Evolutionary conservation across 345 rosid species (phyloP), one percentile per base, ranked within the genome.

Genomic region (Ailanthus altissimus): DNA sequence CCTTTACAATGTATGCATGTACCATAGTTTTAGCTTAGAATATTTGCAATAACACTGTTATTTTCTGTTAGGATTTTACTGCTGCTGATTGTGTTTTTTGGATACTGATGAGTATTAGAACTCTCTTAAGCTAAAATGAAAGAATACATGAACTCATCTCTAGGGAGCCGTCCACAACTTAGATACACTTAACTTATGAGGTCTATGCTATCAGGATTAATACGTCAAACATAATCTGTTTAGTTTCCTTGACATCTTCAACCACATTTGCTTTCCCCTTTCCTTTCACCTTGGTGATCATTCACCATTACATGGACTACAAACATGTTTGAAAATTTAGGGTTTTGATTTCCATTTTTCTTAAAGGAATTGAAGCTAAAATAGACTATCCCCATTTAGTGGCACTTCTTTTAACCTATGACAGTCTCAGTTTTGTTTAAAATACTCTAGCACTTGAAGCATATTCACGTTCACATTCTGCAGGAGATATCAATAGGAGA

Each of bases 71-170:
- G 58, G 56, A 56, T 43, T 36, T 20, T 61, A 42, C 60, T 10
- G 21, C 56, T 26, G n/a, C 66, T 51, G 23, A 51, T 36, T 23
- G 23, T 69, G 28, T 61, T 74, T 32, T 54, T 42, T 38, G 61
- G 23, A 7, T 75, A 36, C 51, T 25, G 45, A 25, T 61, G 25
- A 32, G 59, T 47, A 47, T 74, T 47, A 61, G 15, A 74, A 60
- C 28, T 74, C 21, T 47, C 26, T 47, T 47, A 28, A 74, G 66
- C 40, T 13, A 53, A 71, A 54, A 71, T 71, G 49, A 71, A 43
- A 71, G 46, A 54, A 36, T 54, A 11, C 15, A 54, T 53, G 18
- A 56, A 71, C 46, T 56, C 14, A 15, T 47, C 25, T 49, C 0
- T 28, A 26, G 0, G 18, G 58, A 69, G n/a, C 13, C 16, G 2